Evolutionary conservation across 306 rosid genomes (phyloP), one percentile per base, ranked within the genome.

Genomic region (Notholithocarpus densiflorus): DNA sequence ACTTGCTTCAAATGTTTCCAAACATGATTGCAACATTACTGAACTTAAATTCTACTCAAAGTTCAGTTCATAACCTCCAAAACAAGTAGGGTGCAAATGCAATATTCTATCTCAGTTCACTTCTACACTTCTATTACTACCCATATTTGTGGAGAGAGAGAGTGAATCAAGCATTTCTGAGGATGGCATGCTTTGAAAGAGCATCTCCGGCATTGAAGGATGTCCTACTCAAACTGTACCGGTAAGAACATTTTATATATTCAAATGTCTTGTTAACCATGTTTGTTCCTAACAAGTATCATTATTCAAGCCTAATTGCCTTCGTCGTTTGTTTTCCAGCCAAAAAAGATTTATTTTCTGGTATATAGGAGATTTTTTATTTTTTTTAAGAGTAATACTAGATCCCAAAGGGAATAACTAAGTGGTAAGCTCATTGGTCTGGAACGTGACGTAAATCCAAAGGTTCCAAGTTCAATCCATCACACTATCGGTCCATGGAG

Each of bases 161-260:
- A 45, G 65, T 72, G 57, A 19, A 65, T 66, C 54, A 20, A 43
- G 77, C 56, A 75, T 56, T 76, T 51, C 66, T 72, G 76, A 68
- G 76, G 75, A 94, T 92, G 98, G 89, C 97, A 21, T 91, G 89
- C 85, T 86, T 92, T 52, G 90, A 94, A 60, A 90, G 97, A 83
- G 88, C 88, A 48, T 94, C 97, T 9, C 98, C 97, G 57, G 90
- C 92, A 72, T 78, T 92, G 66, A 87, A 81, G 73, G 90, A 92
- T 73, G 86, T 92, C 77, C 89, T 94, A 68, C 95, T 92, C 84
- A 91, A 86, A 78, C 77, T 86, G 45, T 89, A 87, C 72, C 43
- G 85, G 98, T 92, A 89, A 83, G 88, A 79, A 72, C 7, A 60
- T 51, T 59, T 62, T 69, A n/a, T 75, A 21, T 21, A 76, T 66